phyloP scores from a whole-genome alignment of 148 eudicot species.

The Arctostaphylos glauca region DNA sequence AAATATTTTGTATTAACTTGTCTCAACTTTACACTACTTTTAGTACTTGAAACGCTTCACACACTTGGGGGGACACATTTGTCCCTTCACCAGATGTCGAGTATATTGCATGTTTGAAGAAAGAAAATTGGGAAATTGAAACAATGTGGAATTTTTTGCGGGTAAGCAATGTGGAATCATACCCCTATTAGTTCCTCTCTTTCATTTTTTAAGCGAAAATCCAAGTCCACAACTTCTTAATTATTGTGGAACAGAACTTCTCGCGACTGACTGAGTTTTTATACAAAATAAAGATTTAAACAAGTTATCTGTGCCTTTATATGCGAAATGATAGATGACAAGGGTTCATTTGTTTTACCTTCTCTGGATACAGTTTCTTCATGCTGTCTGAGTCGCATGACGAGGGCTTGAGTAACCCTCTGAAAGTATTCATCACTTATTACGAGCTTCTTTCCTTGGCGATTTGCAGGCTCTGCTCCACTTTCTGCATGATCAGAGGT shows the following conservation, averaged over 20 bases:
- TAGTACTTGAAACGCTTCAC: not conserved
- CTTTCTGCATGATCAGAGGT: slow-evolving; percentile 41
- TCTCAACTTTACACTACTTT: not conserved
- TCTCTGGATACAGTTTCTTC: slow-evolving; percentile 65
- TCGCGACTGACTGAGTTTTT: not conserved
- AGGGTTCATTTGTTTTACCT: slow-evolving; percentile 35
- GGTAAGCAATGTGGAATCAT: not conserved
- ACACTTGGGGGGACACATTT: not conserved
- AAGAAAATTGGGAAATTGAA: not conserved
- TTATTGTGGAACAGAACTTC: not conserved
- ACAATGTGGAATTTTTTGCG: not conserved
- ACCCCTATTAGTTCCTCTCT: not conserved
- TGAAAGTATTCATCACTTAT: slow-evolving; percentile 88
- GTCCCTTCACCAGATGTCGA: not conserved
- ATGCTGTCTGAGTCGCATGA: slow-evolving; percentile 88
- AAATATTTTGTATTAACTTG: not conserved
- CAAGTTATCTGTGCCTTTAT: not conserved
- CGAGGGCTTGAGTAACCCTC: slow-evolving; percentile 81
- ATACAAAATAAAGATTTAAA: not conserved
- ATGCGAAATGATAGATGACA: not conserved
- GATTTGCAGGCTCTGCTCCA: slow-evolving; percentile 39
- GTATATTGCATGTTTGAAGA: not conserved
- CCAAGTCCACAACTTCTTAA: not conserved
- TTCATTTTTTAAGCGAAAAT: not conserved
- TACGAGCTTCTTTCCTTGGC: slow-evolving; percentile 63